A percentile compares a stretch with the other conserved stretches of the same genome.
Evolutionary conservation across 345 rosid genomes (phyloP).

Genomic region (Iberis pinnata): DNA sequence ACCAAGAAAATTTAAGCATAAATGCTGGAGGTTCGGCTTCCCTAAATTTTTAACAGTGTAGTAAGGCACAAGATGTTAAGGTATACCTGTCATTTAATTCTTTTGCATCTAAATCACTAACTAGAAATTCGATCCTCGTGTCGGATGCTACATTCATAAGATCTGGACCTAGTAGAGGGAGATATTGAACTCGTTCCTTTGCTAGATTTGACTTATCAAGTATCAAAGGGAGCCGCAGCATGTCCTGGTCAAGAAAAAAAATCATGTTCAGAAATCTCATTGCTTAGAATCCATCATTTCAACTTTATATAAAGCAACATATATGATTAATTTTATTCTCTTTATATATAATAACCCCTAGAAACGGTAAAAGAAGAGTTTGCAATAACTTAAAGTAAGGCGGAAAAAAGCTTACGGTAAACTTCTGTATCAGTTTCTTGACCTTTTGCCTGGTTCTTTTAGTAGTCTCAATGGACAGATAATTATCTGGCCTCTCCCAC

Average conservation of each 20-base stretch:
- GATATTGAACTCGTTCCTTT: constrained; percentile 35
- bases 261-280: constrained; percentile 10
- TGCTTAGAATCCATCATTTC: background rate
- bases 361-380: constrained; percentile 13
- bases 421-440: constrained; percentile 65
- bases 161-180: constrained; percentile 35
- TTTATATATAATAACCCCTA: background rate
- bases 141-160: constrained; percentile 33
- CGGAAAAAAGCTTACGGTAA: too few species aligned
- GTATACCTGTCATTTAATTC: constrained; percentile 45
- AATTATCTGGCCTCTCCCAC: constrained; percentile 66
- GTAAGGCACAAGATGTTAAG: constrained; percentile 15
- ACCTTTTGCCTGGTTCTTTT: constrained; percentile 69
- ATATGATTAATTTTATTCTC: constrained; percentile 3
- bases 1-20: constrained; percentile 22
- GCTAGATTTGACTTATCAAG: constrained; percentile 47
- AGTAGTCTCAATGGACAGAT: constrained; percentile 44
- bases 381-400: constrained; percentile 33
- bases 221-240: constrained; percentile 63
- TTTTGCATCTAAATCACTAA: constrained; percentile 34
- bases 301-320: background rate
- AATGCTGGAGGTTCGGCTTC: constrained; percentile 8
- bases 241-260: constrained; percentile 43
- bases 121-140: constrained; percentile 31
- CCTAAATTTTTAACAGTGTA: constrained; percentile 8